phyloP scores from a whole-genome alignment of 352 stramenopile species.

The Pythium vanterpoolii region DNA sequence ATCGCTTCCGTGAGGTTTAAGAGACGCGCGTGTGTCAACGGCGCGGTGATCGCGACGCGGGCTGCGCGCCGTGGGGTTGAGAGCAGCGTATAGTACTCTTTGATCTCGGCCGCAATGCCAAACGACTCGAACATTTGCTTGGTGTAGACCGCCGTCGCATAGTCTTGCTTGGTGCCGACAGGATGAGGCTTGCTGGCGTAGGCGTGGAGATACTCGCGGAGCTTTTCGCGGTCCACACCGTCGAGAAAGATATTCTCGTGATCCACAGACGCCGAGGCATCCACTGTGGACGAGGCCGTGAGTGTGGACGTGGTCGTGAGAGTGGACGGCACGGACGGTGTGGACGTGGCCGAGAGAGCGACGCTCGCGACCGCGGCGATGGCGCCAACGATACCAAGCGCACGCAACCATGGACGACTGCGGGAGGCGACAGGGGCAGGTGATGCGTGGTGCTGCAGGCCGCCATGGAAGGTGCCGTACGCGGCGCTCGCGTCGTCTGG shows the following conservation, averaged over 20 bases:
- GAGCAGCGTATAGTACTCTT: conserved; percentile 23
- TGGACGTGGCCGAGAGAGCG: neutral
- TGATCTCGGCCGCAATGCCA: conserved; percentile 25
- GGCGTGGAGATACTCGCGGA: conserved; percentile 29
- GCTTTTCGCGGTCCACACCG: conserved; percentile 23
- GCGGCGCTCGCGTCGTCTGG: neutral
- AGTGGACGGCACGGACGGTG: conserved; percentile 2
- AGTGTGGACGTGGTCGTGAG: conserved; percentile 6
- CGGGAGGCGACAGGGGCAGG: no score
- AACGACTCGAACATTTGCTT: conserved; percentile 23
- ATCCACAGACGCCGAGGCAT: neutral
- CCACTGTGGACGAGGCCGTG: neutral
- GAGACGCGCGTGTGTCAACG: conserved; percentile 23
- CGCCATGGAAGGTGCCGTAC: conserved; percentile 1
- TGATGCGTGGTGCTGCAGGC: neutral
- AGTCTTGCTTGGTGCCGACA: conserved; percentile 44
- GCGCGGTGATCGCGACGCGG: conserved; percentile 42
- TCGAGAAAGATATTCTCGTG: conserved; percentile 30
- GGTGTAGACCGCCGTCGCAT: conserved; percentile 54
- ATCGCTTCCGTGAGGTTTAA: conserved; percentile 53
- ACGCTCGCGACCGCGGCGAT: neutral
- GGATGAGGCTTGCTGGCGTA: conserved; percentile 32
- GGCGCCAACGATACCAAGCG: neutral
- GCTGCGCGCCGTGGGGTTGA: conserved; percentile 51
- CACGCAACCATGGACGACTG: neutral